These are phyloP conservation scores for Gryganskiella cystojenkinii DNA, from an alignment of 192 early-diverging fungal genomes.

Conservation along the genomic window DNA sequence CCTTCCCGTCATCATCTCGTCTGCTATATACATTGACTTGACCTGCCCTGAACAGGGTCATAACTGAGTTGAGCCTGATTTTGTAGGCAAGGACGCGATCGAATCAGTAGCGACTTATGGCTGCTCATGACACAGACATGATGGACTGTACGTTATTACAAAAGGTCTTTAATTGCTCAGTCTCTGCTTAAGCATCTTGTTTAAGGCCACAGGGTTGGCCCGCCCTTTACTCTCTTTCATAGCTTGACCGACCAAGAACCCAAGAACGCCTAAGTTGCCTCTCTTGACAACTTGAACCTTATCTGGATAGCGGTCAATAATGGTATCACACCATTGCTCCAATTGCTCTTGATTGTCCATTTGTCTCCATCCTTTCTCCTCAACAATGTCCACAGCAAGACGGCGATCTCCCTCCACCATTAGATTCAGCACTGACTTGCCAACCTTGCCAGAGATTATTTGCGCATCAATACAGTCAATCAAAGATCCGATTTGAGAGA, in stretches of 20 bases:
- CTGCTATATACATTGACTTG: too few species aligned
- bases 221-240: conserved; percentile 84
- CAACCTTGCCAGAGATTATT: conserved; percentile 71
- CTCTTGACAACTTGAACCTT: conserved; percentile 67
- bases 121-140: too few species aligned
- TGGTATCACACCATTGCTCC: conserved; percentile 53
- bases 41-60: too few species aligned
- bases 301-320: conserved; percentile 55
- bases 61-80: too few species aligned
- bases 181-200: conserved; percentile 61
- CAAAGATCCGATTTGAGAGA: conserved; percentile 66
- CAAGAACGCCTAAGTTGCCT: conserved; percentile 75
- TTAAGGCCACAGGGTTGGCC: conserved; percentile 78
- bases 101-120: too few species aligned
- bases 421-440: conserved; percentile 73
- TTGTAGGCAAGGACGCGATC: too few species aligned
- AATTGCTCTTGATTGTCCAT: conserved; percentile 58
- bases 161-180: too few species aligned
- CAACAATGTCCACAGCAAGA: conserved; percentile 64
- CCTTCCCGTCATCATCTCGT: too few species aligned
- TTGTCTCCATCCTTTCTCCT: conserved; percentile 70
- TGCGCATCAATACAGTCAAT: conserved; percentile 69
- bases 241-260: conserved; percentile 87
- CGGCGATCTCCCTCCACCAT: conserved; percentile 75
- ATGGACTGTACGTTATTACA: too few species aligned